Evolutionary conservation across 2,329 filamentous ascomycete species (phyloP).

Genomic region (Tolypocladium tundrense): DNA sequence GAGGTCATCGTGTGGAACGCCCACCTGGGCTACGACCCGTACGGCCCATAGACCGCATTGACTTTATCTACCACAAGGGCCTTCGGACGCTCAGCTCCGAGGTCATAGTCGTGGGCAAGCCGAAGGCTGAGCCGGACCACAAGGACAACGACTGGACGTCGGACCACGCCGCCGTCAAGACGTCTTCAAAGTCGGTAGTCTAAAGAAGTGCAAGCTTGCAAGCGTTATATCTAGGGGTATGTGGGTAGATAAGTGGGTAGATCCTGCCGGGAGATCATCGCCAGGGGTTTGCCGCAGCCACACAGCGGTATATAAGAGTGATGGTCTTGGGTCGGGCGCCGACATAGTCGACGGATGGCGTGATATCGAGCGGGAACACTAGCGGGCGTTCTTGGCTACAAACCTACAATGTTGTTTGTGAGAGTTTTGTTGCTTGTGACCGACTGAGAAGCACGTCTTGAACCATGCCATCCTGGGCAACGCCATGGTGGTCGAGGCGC

Average conservation of each 20-base stretch:
- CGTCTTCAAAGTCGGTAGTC: slow-evolving; percentile 13
- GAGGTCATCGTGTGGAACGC: slow-evolving; percentile 25
- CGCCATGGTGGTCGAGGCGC: too few relatives aligned
- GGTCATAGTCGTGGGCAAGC: slow-evolving; percentile 19
- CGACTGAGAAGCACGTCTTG: too few relatives aligned
- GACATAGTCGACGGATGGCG: too few relatives aligned
- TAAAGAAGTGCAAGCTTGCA: neutral
- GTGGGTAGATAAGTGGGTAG: too few relatives aligned
- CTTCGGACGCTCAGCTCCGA: slow-evolving; percentile 20
- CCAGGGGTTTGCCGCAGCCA: neutral
- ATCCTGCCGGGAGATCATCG: neutral
- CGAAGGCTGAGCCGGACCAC: slow-evolving; percentile 18
- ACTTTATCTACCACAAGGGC: slow-evolving; percentile 31
- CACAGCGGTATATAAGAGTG: too few relatives aligned
- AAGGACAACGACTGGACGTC: slow-evolving; percentile 28
- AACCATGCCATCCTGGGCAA: too few relatives aligned
- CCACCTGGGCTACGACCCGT: slow-evolving; percentile 27
- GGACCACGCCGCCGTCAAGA: slow-evolving; percentile 26
- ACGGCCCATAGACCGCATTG: slow-evolving; percentile 30
- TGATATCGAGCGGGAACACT: too few relatives aligned
- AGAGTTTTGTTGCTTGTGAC: too few relatives aligned
- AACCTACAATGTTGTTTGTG: too few relatives aligned
- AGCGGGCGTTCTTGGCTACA: too few relatives aligned
- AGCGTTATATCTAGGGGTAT: too few relatives aligned
- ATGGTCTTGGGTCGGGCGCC: too few relatives aligned